phyloP scores from a whole-genome alignment of 1,139 yeast species.

The Kurtzmaniella quercitrusa region DNA sequence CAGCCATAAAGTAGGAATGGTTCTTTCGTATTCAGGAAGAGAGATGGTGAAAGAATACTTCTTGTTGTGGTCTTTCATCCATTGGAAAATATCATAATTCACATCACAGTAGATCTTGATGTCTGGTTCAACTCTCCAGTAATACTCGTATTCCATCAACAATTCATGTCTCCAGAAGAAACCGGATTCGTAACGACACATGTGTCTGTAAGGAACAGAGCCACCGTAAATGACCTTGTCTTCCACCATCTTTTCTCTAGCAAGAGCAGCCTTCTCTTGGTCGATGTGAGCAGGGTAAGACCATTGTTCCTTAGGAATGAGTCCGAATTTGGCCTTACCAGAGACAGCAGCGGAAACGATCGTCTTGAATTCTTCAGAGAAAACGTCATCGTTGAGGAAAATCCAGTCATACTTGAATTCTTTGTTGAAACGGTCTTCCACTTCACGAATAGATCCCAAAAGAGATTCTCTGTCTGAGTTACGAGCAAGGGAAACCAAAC shows the following conservation, averaged over 20 bases:
- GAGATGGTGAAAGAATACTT: constrained; percentile 78
- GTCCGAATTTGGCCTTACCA: constrained; percentile 40
- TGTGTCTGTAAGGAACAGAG: constrained; percentile 64
- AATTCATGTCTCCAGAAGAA: constrained; percentile 79
- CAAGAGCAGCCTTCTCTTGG: constrained; percentile 49
- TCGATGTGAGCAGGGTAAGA: constrained; percentile 58
- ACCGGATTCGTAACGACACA: constrained; percentile 93
- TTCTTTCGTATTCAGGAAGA: constrained; percentile 75
- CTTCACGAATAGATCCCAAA: constrained; percentile 37
- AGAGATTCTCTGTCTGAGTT: constrained; percentile 35
- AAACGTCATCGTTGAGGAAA: constrained; percentile 41
- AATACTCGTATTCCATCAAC: constrained; percentile 70
- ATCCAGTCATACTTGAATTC: constrained; percentile 46
- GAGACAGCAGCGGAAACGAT: constrained; percentile 30
- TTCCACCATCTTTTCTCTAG: constrained; percentile 49
- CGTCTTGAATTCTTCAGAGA: constrained; percentile 36
- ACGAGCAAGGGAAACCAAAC: constrained; percentile 44
- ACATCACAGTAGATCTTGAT: constrained; percentile 74
- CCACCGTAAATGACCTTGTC: constrained; percentile 57
- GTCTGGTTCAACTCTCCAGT: constrained; percentile 95
- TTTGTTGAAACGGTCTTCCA: constrained; percentile 43
- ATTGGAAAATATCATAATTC: constrained; percentile 76
- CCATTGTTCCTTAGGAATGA: constrained; percentile 46
- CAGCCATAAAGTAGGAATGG: constrained; percentile 80
- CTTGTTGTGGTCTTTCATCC: constrained; percentile 71